Evolutionary conservation across 176 grass and related monocot genomes (phyloP).

Genomic region (Bromus sterilis): DNA sequence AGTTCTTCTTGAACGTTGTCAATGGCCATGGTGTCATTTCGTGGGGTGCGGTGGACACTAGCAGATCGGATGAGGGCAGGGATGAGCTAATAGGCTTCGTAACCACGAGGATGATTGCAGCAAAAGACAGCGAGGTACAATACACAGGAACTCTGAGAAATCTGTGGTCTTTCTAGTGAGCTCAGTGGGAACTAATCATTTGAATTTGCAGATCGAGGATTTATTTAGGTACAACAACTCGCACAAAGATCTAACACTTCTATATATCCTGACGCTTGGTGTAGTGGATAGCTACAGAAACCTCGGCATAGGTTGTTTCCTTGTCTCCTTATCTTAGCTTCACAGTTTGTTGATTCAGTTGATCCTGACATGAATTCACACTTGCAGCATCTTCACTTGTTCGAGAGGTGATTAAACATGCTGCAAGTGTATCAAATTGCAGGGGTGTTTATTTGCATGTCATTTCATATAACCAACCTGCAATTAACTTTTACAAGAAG

Average conservation of each 20-base stretch:
- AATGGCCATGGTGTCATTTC: conserved; percentile 78
- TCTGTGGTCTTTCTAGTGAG: not conserved
- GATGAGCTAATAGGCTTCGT: conserved; percentile 90
- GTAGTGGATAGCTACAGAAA: conserved; percentile 84
- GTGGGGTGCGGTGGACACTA: conserved; percentile 86
- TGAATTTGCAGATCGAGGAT: conserved; percentile 71
- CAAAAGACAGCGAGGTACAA: conserved; percentile 90
- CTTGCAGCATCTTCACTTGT: conserved; percentile 87
- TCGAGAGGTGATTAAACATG: conserved; percentile 91
- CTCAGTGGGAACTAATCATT: conserved; percentile 24
- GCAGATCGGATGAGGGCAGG: conserved; percentile 54
- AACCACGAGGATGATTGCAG: conserved; percentile 67
- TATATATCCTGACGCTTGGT: conserved; percentile 88
- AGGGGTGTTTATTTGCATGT: conserved; percentile 97
- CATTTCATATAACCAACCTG: conserved; percentile 94
- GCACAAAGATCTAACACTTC: conserved; percentile 62
- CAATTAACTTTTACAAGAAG: conserved; percentile 97
- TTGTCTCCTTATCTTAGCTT: conserved; percentile 17
- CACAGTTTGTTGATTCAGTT: not conserved
- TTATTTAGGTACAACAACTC: conserved; percentile 78
- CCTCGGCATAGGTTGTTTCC: conserved; percentile 75
- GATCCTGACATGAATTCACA: conserved; percentile 8
- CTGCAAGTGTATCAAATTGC: conserved; percentile 76
- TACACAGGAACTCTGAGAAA: not conserved
- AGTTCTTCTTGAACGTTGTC: conserved; percentile 96